These are phyloP conservation scores for Rhynchospora tenuis DNA, from an alignment of 176 grass and related monocot species.

Conservation along the genomic window DNA sequence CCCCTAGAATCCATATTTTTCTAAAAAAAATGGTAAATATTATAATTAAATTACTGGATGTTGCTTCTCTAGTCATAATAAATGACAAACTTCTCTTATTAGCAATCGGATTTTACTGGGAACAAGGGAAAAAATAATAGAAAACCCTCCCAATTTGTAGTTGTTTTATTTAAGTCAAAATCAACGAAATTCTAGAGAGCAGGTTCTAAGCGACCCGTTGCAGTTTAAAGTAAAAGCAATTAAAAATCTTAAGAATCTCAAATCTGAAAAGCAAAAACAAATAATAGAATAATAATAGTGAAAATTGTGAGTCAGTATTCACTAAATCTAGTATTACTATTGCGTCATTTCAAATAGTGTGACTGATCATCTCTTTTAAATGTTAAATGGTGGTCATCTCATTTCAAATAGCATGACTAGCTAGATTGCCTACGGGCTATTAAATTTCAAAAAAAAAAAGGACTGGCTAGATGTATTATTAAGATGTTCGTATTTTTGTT, in stretches of 20 bases:
- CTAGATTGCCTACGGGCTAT: too few species aligned
- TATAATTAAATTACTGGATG: not conserved
- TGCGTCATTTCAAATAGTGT: too few species aligned
- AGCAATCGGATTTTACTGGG: not conserved
- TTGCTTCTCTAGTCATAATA: not conserved
- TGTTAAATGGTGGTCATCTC: too few species aligned
- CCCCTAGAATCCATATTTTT: not conserved
- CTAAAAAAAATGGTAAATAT: not conserved
- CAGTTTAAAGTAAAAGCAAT: not conserved
- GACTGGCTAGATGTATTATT: too few species aligned
- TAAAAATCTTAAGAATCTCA: not conserved
- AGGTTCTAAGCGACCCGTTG: not conserved
- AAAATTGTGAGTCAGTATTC: too few species aligned
- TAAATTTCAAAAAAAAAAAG: too few species aligned
- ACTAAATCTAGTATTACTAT: too few species aligned
- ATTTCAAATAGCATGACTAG: too few species aligned
- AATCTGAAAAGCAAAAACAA: not conserved
- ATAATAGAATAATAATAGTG: too few species aligned
- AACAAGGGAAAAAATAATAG: not conserved
- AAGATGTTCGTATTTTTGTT: too few species aligned
- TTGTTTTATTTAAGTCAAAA: constrained; percentile 2
- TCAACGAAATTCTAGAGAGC: not conserved
- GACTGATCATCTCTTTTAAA: too few species aligned
- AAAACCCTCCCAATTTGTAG: not conserved
- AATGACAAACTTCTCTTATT: not conserved